Percentiles rank a stretch among this genome's conserved stretches.
These are phyloP conservation scores for Tephrocybe sp. DNA, from an alignment of 768 basidiomycete species.

Conservation along the genomic window DNA sequence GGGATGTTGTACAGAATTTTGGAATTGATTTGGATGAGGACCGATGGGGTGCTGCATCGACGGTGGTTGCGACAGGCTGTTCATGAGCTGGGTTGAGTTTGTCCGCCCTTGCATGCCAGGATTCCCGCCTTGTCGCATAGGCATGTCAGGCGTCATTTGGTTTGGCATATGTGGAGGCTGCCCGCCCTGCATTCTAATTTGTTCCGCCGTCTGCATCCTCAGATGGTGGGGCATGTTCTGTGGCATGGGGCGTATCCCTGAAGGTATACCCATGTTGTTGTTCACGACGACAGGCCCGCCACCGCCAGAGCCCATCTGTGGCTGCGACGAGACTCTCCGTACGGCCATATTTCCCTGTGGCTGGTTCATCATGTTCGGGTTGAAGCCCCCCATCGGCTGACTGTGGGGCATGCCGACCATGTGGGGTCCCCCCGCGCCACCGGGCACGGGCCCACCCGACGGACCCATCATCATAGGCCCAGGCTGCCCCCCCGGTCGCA, in stretches of 20 bases:
- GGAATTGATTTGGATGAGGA: constrained; percentile 36
- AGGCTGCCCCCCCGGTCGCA: constrained; percentile 34
- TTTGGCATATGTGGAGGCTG: constrained; percentile 9
- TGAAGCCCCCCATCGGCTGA: constrained; percentile 39
- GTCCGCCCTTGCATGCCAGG: constrained; percentile 44
- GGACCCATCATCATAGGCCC: constrained; percentile 18
- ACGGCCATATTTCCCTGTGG: constrained; percentile 33
- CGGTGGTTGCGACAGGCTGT: constrained; percentile 38
- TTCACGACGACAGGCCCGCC: constrained; percentile 31
- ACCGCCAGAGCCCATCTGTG: constrained; percentile 41
- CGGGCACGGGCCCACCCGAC: constrained; percentile 7
- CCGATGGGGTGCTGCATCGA: constrained; percentile 30
- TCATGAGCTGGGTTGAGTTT: constrained; percentile 49
- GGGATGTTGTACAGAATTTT: constrained; percentile 36
- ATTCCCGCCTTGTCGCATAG: constrained; percentile 36
- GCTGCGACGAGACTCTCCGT: constrained; percentile 62
- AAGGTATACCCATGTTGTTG: constrained; percentile 22
- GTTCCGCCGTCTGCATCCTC: constrained; percentile 40
- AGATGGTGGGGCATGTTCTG: constrained; percentile 13
- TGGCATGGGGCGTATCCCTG: constrained; percentile 33
- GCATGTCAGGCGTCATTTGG: constrained; percentile 40
- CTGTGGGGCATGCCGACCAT: constrained; percentile 32
- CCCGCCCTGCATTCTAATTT: constrained; percentile 39
- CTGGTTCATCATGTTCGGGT: constrained; percentile 39
- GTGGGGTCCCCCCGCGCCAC: constrained; percentile 27